Evolutionary conservation across 2,329 filamentous ascomycete species (phyloP).

Genomic region (Ophiostoma triangulosporum): DNA sequence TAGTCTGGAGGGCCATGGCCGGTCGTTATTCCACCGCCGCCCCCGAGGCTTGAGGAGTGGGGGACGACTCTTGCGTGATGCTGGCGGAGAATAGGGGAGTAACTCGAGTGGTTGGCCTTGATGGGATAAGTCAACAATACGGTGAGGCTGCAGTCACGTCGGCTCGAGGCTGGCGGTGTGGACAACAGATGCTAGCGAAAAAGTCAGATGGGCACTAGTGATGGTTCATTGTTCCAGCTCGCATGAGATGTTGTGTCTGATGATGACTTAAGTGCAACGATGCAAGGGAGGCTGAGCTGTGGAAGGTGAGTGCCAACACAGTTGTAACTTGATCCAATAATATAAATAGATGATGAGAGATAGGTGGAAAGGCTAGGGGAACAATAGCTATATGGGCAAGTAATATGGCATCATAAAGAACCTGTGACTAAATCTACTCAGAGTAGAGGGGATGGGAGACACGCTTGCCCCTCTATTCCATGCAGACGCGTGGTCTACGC

Average conservation of each 20-base stretch:
- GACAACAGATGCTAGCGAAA: not conserved
- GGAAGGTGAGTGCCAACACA: too few relatives aligned
- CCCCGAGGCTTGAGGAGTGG: not conserved
- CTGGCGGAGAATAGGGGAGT: not conserved
- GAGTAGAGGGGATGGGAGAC: not conserved
- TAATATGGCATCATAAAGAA: too few relatives aligned
- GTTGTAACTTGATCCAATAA: too few relatives aligned
- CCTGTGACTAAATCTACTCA: too few relatives aligned
- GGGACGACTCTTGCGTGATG: not conserved
- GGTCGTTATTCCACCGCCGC: not conserved
- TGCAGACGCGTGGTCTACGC: not conserved
- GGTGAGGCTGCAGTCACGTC: not conserved
- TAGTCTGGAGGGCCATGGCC: conserved; percentile 40
- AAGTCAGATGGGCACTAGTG: not conserved
- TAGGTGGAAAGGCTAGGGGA: too few relatives aligned
- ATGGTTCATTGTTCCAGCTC: too few relatives aligned
- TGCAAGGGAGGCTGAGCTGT: not conserved
- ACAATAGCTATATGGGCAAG: too few relatives aligned
- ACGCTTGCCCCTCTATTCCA: not conserved
- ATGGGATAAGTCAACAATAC: not conserved
- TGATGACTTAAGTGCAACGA: too few relatives aligned
- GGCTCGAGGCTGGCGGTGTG: too few relatives aligned
- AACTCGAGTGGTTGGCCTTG: not conserved
- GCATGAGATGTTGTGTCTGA: too few relatives aligned
- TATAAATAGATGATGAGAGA: too few relatives aligned